Evolutionary conservation across 257 asterid species (phyloP), one percentile per base, ranked within the genome.

Genomic region (Echites panduratus): DNA sequence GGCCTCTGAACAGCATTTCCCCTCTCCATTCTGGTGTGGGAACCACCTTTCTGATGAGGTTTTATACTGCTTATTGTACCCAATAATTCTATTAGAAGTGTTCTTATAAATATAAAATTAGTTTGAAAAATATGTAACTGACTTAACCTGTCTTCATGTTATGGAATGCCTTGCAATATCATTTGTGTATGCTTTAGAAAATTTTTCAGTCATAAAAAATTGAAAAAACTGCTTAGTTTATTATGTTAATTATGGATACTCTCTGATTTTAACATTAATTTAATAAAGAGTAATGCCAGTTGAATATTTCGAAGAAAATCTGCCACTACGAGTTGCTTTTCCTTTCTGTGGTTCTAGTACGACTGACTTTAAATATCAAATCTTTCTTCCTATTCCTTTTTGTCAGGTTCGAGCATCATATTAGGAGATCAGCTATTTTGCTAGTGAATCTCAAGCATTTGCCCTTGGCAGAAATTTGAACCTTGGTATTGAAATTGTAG

Each of bases 401-500:
- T 20, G 10, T 47, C 72, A 40, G 68, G 70, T 43, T 73, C 9
- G n/a, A 38, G 69, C 47, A 12, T 58, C 53, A 45, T 62, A 17
- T 20, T 26, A 45, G 68, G 67, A n/a, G 29, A 20, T 47, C 70
- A 52, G 64, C 59, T 75, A 12, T 68, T n/a, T 62, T 75, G 71
- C 69, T 63, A 69, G 70, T 52, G 72, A 66, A 49, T 76, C 74
- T 68, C 76, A 45, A 61, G 35, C 22, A 9, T 58, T 59, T 47
- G 14, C 20, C 74, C 63, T 47, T 19, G 56, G 68, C 71, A 71
- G 71, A 61, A 57, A 38, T 35, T 41, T 57, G 64, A 63, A 59
- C 58, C 10, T 70, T 62, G 73, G 80, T 76, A 29, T 50, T 58
- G 29, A 64, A 9, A 38, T 59, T 75, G 68, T 73, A 50, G 57